Evolutionary conservation across 345 rosid genomes (phyloP).

Genomic region (rapeseed (Brassica napus)): DNA sequence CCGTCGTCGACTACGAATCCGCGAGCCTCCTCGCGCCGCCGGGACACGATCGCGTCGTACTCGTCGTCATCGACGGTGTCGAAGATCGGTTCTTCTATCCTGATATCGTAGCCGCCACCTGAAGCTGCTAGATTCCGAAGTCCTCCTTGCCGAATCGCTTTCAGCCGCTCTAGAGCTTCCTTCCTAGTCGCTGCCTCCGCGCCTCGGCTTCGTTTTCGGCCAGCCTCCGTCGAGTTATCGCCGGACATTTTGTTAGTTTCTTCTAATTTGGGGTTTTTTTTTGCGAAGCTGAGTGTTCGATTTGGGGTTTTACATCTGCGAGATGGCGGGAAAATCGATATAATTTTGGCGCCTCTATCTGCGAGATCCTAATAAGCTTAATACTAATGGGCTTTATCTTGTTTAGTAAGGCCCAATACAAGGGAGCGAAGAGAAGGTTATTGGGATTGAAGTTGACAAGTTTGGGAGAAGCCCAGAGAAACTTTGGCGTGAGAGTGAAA

Average conservation of each 20-base stretch:
- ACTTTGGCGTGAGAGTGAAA: constrained; percentile 34
- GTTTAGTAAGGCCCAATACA: not conserved
- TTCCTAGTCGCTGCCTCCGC: constrained; percentile 55
- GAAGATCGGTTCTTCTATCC: constrained; percentile 68
- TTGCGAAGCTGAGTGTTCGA: not conserved
- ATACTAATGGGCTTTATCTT: not conserved
- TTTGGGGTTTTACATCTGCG: not conserved
- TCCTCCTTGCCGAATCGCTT: constrained; percentile 71
- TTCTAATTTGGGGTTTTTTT: not conserved
- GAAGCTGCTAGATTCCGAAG: constrained; percentile 53
- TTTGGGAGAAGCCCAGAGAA: constrained; percentile 43
- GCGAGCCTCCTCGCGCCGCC: constrained; percentile 73
- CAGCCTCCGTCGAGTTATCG: constrained; percentile 45
- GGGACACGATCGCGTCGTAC: constrained; percentile 69
- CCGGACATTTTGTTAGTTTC: constrained; percentile 37
- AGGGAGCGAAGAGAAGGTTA: not conserved
- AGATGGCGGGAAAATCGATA: not conserved
- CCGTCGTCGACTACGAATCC: constrained; percentile 81
- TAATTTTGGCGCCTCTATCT: not conserved
- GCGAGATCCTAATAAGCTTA: not conserved
- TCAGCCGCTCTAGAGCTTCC: constrained; percentile 70
- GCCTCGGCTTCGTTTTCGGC: constrained; percentile 59
- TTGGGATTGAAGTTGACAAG: constrained; percentile 40
- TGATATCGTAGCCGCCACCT: constrained; percentile 61
- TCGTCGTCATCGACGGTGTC: constrained; percentile 79